Percentiles rank a stretch among this genome's conserved stretches.
Evolutionary conservation across 169 alveolate species (phyloP).

Genomic region (Cryptosporidium sp.): DNA sequence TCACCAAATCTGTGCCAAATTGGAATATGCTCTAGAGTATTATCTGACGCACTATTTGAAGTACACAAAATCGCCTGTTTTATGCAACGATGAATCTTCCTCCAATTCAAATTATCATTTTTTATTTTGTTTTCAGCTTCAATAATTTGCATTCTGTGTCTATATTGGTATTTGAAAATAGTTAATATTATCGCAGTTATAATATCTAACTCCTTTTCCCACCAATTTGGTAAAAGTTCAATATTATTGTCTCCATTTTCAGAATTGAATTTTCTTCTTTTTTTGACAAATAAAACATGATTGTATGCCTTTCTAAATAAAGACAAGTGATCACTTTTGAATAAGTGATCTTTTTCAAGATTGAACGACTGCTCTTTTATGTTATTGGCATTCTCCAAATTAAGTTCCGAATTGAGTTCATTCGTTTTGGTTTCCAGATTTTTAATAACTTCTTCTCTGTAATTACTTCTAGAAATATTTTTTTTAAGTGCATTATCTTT

Average conservation of each 20-base stretch:
- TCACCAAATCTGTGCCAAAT: conserved; percentile 73
- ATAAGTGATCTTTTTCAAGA: background rate
- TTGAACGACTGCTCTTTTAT: background rate
- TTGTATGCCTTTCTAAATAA: conserved; percentile 51
- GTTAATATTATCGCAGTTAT: conserved; percentile 65
- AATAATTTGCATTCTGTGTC: conserved; percentile 25
- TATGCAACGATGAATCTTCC: background rate
- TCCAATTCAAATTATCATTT: conserved; percentile 23
- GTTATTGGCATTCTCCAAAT: background rate
- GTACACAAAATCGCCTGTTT: conserved; percentile 26
- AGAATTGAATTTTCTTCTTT: conserved; percentile 52
- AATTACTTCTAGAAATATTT: background rate
- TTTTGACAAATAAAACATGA: conserved; percentile 30
- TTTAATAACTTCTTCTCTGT: background rate
- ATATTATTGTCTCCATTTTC: conserved; percentile 64
- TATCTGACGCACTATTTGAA: background rate
- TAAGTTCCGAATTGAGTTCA: background rate
- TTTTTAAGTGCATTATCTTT: conserved; percentile 17
- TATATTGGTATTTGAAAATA: conserved; percentile 54
- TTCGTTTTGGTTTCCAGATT: conserved; percentile 1
- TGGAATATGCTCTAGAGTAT: conserved; percentile 42
- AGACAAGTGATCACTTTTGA: background rate
- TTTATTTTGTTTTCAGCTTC: conserved; percentile 26
- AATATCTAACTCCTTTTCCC: conserved; percentile 71
- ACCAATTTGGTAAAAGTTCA: conserved; percentile 72